Evolutionary conservation across 2,329 filamentous ascomycete species (phyloP).

Genomic region (Emericellopsis atlantica): DNA sequence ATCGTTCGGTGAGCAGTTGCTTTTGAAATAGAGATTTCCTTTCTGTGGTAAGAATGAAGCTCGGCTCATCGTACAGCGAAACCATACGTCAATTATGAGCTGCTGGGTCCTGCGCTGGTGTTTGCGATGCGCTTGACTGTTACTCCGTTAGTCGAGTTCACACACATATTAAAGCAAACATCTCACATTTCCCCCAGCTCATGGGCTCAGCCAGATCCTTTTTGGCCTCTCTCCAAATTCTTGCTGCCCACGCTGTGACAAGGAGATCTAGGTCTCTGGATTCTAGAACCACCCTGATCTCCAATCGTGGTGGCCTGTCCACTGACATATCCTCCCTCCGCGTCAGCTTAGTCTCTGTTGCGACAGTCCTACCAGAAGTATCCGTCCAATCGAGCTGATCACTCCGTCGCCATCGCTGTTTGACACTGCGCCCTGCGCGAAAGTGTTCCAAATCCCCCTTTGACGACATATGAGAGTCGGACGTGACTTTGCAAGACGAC

Average conservation of each 20-base stretch:
- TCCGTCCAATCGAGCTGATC: background rate
- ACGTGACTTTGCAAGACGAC: background rate
- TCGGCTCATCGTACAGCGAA: background rate
- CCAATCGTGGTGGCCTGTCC: slow-evolving; percentile 1
- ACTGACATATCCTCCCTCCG: background rate
- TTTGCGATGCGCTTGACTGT: background rate
- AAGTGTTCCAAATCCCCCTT: background rate
- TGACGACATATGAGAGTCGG: background rate
- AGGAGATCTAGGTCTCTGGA: slow-evolving; percentile 3
- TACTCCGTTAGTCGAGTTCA: background rate
- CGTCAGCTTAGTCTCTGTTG: slow-evolving; percentile 1
- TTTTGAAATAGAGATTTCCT: too few species aligned
- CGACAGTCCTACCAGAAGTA: background rate
- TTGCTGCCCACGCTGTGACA: slow-evolving; percentile 1
- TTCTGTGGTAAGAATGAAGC: too few species aligned
- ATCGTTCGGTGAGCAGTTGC: too few species aligned
- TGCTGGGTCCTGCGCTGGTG: background rate
- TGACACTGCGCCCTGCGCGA: background rate
- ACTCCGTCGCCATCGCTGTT: background rate
- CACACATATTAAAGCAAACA: too few species aligned
- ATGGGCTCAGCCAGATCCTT: slow-evolving; percentile 4
- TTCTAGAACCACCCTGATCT: background rate
- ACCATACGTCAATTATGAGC: background rate
- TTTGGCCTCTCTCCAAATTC: slow-evolving; percentile 2
- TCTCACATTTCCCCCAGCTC: slow-evolving; percentile 4